A percentile compares a stretch with the other conserved stretches of the same genome.
These are phyloP conservation scores for Xylariaceae sp. DNA, from an alignment of 2,329 filamentous ascomycete species.

Conservation along the genomic window DNA sequence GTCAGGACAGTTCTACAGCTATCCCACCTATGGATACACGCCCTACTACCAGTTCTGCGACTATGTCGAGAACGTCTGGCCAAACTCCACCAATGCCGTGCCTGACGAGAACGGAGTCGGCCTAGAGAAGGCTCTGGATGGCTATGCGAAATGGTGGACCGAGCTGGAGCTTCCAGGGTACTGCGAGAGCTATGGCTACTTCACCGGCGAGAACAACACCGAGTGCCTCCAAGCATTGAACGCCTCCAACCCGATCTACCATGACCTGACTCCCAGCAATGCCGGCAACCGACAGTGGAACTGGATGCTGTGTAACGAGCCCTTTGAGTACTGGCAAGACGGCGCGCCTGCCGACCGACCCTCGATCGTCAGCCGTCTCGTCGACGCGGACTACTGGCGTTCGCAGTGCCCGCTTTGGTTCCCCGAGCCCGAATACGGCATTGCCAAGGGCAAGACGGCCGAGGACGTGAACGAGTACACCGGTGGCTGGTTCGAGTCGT, in stretches of 20 bases:
- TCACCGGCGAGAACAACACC: slow-evolving; percentile 36
- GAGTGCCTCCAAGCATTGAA: slow-evolving; percentile 45
- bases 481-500: slow-evolving; percentile 37
- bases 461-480: slow-evolving; percentile 32
- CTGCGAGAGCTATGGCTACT: slow-evolving; percentile 44
- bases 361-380: slow-evolving; percentile 36
- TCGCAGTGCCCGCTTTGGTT: slow-evolving; percentile 42
- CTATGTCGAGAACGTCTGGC: slow-evolving; percentile 41
- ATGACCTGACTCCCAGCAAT: slow-evolving; percentile 35
- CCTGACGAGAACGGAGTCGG: slow-evolving; percentile 48
- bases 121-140: slow-evolving; percentile 44
- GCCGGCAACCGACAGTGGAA: slow-evolving; percentile 46
- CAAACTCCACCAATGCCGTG: slow-evolving; percentile 40
- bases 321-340: slow-evolving; percentile 37
- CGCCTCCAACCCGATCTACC: slow-evolving; percentile 35
- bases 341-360: slow-evolving; percentile 39
- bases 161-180: slow-evolving; percentile 37
- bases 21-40: slow-evolving; percentile 35
- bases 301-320: slow-evolving; percentile 53
- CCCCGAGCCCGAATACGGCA: slow-evolving; percentile 34
- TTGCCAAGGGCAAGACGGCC: slow-evolving; percentile 27
- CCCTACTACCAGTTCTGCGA: slow-evolving; percentile 49
- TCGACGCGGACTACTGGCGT: slow-evolving; percentile 35
- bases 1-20: slow-evolving; percentile 42
- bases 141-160: slow-evolving; percentile 46